Evolutionary conservation across 2,329 filamentous ascomycete species (phyloP), one percentile per base, ranked within the genome.

Genomic region (Thermoascus crustaceus): DNA sequence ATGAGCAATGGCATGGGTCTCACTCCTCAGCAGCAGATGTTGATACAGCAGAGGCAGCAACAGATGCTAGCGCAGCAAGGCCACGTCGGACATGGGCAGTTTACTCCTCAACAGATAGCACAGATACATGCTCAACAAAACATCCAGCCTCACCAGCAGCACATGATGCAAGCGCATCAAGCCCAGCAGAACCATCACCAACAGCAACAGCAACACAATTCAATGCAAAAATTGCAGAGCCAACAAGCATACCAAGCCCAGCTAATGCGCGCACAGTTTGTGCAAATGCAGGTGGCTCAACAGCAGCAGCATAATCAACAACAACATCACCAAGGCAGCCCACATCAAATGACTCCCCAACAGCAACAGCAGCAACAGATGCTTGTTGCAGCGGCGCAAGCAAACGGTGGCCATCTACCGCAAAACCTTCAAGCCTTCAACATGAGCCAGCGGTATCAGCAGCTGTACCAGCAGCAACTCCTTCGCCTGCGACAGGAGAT

Each of bases 41-140:
- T 61, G 35, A 38, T 58, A 25, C 62, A 60, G 25, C 54, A 61
- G 33, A 50, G 54, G 42, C 58, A 58, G 37, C 57, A 57, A 35
- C 63, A 67, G 41, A 46, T 60, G 36, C 47, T 61, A 24, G 54
- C 59, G 17, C 45, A 55, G 16, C 58, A 66, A 43, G 51, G 60
- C 30, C 52, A 59, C 44, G 44, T 61, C 34, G 49, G 49, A 13
- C 46, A 50, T 30, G 47, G 48, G 13, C 54, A 60, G 29, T 57
- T 64, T 35, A 63, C 57, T 4, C 61, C 61, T 4, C 62, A 66
- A 39, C 58, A 63, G 31, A 45, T 63, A 37, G 58, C 60, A 23
- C 61, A 64, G 26, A 41, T 65, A 40, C 64, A 66, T 33, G 64
- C 63, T 17, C 66, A 67, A 38, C 67, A 69, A 34, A 65, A 64